These are phyloP conservation scores for Corymbia citriodora DNA, from an alignment of 441 rosid genomes.

Conservation along the genomic window DNA sequence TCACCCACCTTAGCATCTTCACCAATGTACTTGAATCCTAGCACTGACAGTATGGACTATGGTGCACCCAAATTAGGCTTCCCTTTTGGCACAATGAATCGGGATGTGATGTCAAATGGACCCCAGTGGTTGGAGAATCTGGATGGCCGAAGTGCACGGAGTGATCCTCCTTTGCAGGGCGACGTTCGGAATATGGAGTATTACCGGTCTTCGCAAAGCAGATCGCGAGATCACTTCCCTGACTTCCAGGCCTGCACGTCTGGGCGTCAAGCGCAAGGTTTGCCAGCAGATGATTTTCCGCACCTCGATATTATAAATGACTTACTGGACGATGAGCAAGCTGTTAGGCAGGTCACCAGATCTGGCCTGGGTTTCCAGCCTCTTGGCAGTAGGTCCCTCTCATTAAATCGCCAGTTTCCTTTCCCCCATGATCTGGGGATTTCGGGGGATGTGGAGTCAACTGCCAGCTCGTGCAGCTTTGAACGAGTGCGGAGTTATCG, in stretches of 20 bases:
- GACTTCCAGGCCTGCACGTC: constrained; percentile 39
- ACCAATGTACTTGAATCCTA: constrained; percentile 33
- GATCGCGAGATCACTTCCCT: constrained; percentile 22
- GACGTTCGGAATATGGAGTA: constrained; percentile 26
- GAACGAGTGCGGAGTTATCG: constrained; percentile 59
- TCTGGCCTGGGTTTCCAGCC: constrained; percentile 28
- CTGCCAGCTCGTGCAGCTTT: constrained; percentile 47
- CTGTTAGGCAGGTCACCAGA: constrained; percentile 31
- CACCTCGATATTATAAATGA: constrained; percentile 94
- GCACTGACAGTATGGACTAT: constrained; percentile 37
- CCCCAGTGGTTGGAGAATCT: constrained; percentile 55
- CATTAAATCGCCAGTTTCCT: constrained; percentile 41
- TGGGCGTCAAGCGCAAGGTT: constrained; percentile 46
- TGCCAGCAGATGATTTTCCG: constrained; percentile 73
- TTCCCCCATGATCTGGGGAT: constrained; percentile 45
- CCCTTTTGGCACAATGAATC: constrained; percentile 36
- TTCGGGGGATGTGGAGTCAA: constrained; percentile 39
- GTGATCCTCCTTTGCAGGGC: constrained; percentile 22
- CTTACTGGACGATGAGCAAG: constrained; percentile 79
- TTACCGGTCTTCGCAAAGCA: constrained; percentile 15
- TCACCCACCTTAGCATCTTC: constrained; percentile 38
- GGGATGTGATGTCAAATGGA: constrained; percentile 44
- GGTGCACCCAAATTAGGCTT: constrained; percentile 45
- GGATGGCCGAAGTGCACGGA: constrained; percentile 26
- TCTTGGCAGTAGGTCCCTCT: constrained; percentile 28